Conservation (phyloP, 139 green algal species). For the Volvox reticuliferus region DNA sequence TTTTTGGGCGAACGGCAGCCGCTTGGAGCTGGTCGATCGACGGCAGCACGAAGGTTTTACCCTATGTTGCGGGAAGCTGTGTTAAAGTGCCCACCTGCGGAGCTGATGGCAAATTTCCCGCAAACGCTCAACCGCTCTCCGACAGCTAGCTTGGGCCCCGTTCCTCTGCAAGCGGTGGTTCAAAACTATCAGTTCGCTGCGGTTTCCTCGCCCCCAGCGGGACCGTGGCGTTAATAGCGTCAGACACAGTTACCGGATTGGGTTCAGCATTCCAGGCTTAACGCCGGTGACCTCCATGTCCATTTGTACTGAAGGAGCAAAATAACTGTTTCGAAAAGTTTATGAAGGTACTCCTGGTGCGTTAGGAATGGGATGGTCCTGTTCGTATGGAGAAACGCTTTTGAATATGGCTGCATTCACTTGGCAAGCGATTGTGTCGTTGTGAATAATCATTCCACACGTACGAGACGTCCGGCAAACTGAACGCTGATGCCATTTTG, state of each 20-base stretch:
- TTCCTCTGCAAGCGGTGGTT: not conserved
- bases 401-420: no score
- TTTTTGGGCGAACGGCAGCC: no score
- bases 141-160: constrained; percentile 17
- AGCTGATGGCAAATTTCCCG: constrained; percentile 56
- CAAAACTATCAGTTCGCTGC: not conserved
- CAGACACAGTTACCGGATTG: not conserved
- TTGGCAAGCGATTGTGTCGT: no score
- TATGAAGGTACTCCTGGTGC: not conserved
- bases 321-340: not conserved
- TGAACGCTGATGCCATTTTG: no score
- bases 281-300: constrained; percentile 23
- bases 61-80: no score
- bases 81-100: not conserved
- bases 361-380: not conserved
- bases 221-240: not conserved
- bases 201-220: not conserved
- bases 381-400: no score
- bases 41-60: no score
- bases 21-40: no score
- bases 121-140: constrained; percentile 49
- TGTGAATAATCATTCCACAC: not conserved
- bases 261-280: constrained; percentile 1
- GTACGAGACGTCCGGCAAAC: not conserved
- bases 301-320: not conserved